Conservation (phyloP, 2,329 filamentous ascomycete genomes). For the Pseudopyrenochaeta lycopersici region DNA sequence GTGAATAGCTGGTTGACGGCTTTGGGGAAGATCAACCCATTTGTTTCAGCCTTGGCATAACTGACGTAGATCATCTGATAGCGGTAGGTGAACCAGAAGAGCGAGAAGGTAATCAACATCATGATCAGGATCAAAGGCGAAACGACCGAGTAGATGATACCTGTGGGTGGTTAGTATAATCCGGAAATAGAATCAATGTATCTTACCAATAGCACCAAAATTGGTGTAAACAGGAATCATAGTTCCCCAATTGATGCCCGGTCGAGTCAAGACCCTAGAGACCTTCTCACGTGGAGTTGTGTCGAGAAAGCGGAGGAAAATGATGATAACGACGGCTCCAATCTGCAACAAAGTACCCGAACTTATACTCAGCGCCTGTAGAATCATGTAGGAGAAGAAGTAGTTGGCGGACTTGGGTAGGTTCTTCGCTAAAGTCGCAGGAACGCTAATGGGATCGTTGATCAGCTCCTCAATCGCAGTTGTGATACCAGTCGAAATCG, state of each 20-base stretch:
- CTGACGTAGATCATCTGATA: constrained; percentile 97
- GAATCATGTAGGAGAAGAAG: constrained; percentile 98
- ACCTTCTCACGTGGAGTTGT: constrained; percentile 86
- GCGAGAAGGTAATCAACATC: constrained; percentile 87
- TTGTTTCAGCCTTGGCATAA: constrained; percentile 88
- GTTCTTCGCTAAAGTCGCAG: constrained; percentile 76
- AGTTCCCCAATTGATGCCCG: constrained; percentile 84
- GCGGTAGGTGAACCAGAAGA: constrained; percentile 95
- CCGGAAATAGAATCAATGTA: neutral
- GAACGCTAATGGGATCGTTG: constrained; percentile 71
- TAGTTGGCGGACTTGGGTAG: constrained; percentile 91
- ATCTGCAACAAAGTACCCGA: constrained; percentile 89
- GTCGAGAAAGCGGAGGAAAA: constrained; percentile 82
- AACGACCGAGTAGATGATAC: constrained; percentile 85
- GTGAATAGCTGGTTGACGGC: constrained; percentile 97
- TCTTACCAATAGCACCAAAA: constrained; percentile 83
- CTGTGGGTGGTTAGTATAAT: constrained; percentile 36
- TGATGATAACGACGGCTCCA: constrained; percentile 77
- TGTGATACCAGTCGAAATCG: constrained; percentile 79
- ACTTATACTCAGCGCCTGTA: constrained; percentile 90
- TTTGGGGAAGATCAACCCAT: constrained; percentile 87
- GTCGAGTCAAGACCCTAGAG: constrained; percentile 80
- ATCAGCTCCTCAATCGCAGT: constrained; percentile 71
- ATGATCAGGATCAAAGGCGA: constrained; percentile 92
- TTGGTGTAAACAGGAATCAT: constrained; percentile 98